phyloP scores from a whole-genome alignment of 2,329 filamentous ascomycete species.

The Fusarium chaquense region DNA sequence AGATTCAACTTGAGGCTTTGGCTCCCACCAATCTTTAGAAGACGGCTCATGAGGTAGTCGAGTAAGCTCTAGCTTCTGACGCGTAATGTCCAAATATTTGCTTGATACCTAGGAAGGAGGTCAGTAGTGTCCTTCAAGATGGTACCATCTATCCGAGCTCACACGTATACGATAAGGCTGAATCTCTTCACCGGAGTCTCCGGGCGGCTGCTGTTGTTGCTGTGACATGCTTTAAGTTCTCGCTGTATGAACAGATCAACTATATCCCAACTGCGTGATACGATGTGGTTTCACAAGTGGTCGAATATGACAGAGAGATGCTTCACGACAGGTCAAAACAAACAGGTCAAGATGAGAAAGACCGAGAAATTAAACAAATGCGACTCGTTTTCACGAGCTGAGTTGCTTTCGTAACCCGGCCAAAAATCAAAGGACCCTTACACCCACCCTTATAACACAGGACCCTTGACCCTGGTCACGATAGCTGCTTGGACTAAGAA shows the following conservation, averaged over 20 bases:
- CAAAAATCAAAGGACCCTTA: slow-evolving; percentile 35
- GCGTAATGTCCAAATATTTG: slow-evolving; percentile 75
- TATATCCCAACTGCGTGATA: slow-evolving; percentile 10
- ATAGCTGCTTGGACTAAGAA: slow-evolving; percentile 39
- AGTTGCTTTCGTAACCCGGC: slow-evolving; percentile 27
- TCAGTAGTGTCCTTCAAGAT: slow-evolving; percentile 45
- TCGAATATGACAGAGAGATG: slow-evolving; percentile 1
- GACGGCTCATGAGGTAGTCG: slow-evolving; percentile 71
- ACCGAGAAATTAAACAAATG: slow-evolving; percentile 32
- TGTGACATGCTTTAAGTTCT: slow-evolving; percentile 26
- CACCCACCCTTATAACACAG: slow-evolving; percentile 24
- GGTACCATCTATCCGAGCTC: slow-evolving; percentile 48
- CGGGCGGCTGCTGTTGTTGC: slow-evolving; percentile 44
- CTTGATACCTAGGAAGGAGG: slow-evolving; percentile 66
- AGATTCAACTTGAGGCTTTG: slow-evolving; percentile 72
- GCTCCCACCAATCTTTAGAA: slow-evolving; percentile 67
- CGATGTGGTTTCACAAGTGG: slow-evolving; percentile 1
- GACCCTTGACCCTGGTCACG: slow-evolving; percentile 33
- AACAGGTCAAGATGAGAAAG: slow-evolving; percentile 6
- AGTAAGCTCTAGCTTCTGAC: slow-evolving; percentile 74
- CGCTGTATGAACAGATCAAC: slow-evolving; percentile 6
- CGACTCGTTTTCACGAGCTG: slow-evolving; percentile 30
- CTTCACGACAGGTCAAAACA: slow-evolving; percentile 13
- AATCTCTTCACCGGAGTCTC: slow-evolving; percentile 57
- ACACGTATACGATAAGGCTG: slow-evolving; percentile 70